Base-by-base conservation (phyloP, 129 eudicot species). In the Flaveria brownii region DNA sequence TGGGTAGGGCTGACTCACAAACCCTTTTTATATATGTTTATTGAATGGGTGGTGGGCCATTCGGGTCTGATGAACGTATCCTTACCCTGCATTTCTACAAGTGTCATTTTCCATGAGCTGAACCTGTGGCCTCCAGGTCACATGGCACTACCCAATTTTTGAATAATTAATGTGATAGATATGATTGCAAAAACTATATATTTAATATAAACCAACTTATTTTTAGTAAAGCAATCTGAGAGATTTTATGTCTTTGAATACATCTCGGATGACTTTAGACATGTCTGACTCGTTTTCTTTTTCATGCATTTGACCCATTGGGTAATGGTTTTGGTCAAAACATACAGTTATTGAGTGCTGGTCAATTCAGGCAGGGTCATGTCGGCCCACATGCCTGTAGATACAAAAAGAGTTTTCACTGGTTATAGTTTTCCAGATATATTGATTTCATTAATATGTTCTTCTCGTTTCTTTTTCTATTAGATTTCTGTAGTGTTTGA, bases 401-500 rank as follows among this genome's bases (percentile, higher is more conserved):
- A 52, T 52, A n/a, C 23, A n/a, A 51, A 51, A 52, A 52, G 59
- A n/a, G 59, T 52, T n/a, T 46, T 12, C 22, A 54, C 30, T 39
- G 54, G 14, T 33, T 55, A 36, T 76, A 5, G 66, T 52, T 49
- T 50, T 75, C 73, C 14, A 39, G 45, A 45, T 75, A 2, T 54
- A 20, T 76, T 10, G 1, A 64, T 75, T 16, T n/a, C 1, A 8
- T 45, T 25, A 16, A 15, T 23, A 30, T 28, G 39, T 28, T 72
- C 69, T 54, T 52, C 22, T 55, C 10, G 5, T 73, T 54, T 65
- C 25, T 52, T 41, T 36, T 52, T 15, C 15, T 20, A n/a, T 46
- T 46, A 68, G 17, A 68, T 67, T 54, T 54, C 62, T 77, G 18
- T 36, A 39, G 61, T 20, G 74, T 69, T 71, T 12, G 23, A 56